Conservation (phyloP, 164 flowering plant species). For the Pachysandra terminalis region DNA sequence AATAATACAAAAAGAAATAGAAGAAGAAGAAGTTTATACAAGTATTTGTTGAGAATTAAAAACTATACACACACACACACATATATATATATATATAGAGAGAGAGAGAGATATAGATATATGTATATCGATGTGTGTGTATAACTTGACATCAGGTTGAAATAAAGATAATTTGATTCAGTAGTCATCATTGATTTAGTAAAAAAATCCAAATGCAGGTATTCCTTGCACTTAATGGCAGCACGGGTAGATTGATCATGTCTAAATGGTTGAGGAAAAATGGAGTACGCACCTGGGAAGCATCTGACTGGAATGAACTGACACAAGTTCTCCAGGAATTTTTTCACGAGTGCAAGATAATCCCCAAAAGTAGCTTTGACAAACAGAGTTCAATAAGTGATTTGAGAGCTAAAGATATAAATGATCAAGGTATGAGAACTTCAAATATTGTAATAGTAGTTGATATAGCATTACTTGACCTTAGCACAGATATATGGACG, state of each 20-base stretch:
- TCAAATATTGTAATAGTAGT: conserved; percentile 44
- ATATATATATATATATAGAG: no score
- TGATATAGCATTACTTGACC: conserved; percentile 76
- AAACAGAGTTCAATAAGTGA: conserved; percentile 22
- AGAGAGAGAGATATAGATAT: no score
- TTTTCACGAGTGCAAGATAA: conserved; percentile 28
- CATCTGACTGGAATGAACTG: conserved; percentile 89
- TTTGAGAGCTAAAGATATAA: conserved; percentile 25
- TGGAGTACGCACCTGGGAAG: conserved; percentile 56
- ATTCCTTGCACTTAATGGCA: conserved; percentile 70
- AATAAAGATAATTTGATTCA: not conserved
- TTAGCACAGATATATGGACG: conserved; percentile 82
- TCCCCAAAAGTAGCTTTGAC: conserved; percentile 19
- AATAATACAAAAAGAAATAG: no score
- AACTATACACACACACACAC: no score
- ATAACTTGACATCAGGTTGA: not conserved
- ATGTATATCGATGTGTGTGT: no score
- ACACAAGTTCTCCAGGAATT: conserved; percentile 60
- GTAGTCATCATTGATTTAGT: not conserved
- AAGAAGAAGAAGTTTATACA: no score
- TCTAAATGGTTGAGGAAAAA: conserved; percentile 63
- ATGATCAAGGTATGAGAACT: conserved; percentile 21
- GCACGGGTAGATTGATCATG: conserved; percentile 52
- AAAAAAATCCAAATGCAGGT: conserved; percentile 42
- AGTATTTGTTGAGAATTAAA: no score